These are phyloP conservation scores for Candida pseudofarinosa DNA, from an alignment of 805 yeast genomes.

Conservation along the genomic window DNA sequence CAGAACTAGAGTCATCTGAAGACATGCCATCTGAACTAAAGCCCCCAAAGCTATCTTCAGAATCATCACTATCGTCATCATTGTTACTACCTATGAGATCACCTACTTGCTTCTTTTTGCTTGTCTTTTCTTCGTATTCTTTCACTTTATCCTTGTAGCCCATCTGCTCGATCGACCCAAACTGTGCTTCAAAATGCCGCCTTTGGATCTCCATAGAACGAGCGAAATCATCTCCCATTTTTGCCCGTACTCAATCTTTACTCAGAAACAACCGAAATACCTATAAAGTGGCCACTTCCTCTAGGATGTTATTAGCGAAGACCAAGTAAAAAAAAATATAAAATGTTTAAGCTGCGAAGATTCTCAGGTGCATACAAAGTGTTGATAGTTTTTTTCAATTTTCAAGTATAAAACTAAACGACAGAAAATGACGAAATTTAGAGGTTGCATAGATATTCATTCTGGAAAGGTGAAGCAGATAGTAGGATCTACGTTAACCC, in stretches of 20 bases:
- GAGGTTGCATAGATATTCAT: slow-evolving; percentile 95
- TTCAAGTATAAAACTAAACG: not conserved
- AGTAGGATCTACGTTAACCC: slow-evolving; percentile 83
- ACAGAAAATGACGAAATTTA: slow-evolving; percentile 78
- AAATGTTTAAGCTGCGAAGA: no score
- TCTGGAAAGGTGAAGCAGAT: slow-evolving; percentile 94
- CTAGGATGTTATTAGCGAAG: no score
- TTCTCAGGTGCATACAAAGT: no score
- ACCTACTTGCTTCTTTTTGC: slow-evolving; percentile 7
- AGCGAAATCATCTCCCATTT: slow-evolving; percentile 14
- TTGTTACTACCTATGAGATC: slow-evolving; percentile 9
- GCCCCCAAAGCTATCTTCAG: slow-evolving; percentile 8
- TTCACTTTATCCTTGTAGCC: slow-evolving; percentile 28
- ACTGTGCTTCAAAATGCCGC: slow-evolving; percentile 58
- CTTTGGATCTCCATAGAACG: slow-evolving; percentile 49
- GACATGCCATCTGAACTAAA: not conserved
- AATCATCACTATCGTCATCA: slow-evolving; percentile 14
- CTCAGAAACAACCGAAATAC: no score
- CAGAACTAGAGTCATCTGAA: slow-evolving; percentile 9
- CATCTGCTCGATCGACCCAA: slow-evolving; percentile 54
- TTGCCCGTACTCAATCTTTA: no score
- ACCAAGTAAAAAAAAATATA: no score
- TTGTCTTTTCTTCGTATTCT: slow-evolving; percentile 9
- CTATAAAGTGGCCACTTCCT: no score
- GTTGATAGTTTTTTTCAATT: no score